Percentiles rank a stretch among this genome's conserved stretches.
phyloP scores from a whole-genome alignment of 2,329 filamentous ascomycete species.

The Myriosclerotinia scirpicola region DNA sequence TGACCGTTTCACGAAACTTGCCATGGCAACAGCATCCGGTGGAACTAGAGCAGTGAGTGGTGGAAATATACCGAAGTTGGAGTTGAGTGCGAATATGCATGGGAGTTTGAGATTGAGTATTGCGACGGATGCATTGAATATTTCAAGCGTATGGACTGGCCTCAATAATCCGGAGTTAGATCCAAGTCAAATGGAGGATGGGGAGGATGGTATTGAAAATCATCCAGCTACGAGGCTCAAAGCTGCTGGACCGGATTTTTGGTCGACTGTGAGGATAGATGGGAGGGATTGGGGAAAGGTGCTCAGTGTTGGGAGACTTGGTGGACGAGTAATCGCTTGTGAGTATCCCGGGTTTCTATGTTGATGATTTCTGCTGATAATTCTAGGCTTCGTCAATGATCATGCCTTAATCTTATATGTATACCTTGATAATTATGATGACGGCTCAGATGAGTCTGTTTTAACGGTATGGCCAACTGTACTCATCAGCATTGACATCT shows the following conservation, averaged over 20 bases:
- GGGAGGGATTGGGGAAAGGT: conserved; percentile 93
- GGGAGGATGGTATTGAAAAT: conserved; percentile 66
- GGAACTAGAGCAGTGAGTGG: conserved; percentile 30
- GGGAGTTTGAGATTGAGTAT: conserved; percentile 79
- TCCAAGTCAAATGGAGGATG: conserved; percentile 66
- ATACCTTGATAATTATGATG: conserved; percentile 71
- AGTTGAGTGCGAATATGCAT: conserved; percentile 92
- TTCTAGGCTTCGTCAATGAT: conserved; percentile 67
- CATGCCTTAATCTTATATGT: conserved; percentile 82
- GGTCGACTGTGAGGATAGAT: conserved; percentile 88
- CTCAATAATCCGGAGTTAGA: conserved; percentile 87
- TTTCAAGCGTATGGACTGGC: conserved; percentile 81
- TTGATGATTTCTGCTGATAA: conserved; percentile 29
- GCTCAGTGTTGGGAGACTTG: conserved; percentile 86
- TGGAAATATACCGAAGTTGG: conserved; percentile 63
- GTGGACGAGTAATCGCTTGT: conserved; percentile 91
- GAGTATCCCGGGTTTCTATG: conserved; percentile 38
- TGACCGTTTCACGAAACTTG: conserved; percentile 90
- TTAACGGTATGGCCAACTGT: conserved; percentile 60
- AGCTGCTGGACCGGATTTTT: conserved; percentile 73
- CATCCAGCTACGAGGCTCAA: conserved; percentile 81
- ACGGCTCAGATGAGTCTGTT: conserved; percentile 66
- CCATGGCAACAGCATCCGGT: conserved; percentile 48
- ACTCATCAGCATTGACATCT: not conserved
- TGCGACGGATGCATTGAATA: conserved; percentile 78